Base-by-base conservation (phyloP, 2,329 filamentous ascomycete species). In the Mycosphaerella arachidis region DNA sequence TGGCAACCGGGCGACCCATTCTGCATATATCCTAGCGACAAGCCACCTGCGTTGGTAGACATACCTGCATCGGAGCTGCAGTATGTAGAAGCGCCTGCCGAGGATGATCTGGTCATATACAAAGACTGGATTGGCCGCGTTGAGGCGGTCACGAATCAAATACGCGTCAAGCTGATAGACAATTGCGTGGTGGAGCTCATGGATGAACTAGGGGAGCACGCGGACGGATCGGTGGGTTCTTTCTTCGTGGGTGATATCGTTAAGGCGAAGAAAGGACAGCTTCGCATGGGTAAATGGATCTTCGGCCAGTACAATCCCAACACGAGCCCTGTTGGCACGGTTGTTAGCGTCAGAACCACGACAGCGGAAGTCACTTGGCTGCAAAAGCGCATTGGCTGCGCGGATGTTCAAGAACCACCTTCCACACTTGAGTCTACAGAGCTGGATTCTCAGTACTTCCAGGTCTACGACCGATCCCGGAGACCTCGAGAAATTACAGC, bases 41-140 rank as follows among this genome's bases (percentile, higher is more conserved):
- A 45, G 31, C 65, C 69, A 10, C 46, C 60, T 10, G 53, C 56
- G 6, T 55, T 75, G 13, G 18, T 63, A 4, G 66, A 71, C 31
- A 60, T 75, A 4, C 69, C 71, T n/a, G 68, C 69, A 1, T 65
- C 61, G 3, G 73, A 74, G 56, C 55, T 75, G 10, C 57, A 62
- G 31, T 66, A 67, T 18, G 63, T 66, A 9, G 68, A 69, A 18
- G 55, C 59, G 72, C 80, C 78, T 62, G 68, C 74, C 6, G 78
- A 80, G 61, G 81, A 81, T 4, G 80, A 83, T 55, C 74, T 82
- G 33, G 74, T 86, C 24, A 74, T 85, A 12, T 83, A 81, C 67
- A 74, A 79, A 18, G 77, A 82, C 63, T 86, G 83, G 81, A 68
- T 86, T 4, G 84, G 84, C 1, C 71, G 78, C 10, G 77, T 86